Evolutionary conservation across 495 filamentous ascomycete species (phyloP), one percentile per base, ranked within the genome.

Genomic region (Hypoxylon subgilvum): DNA sequence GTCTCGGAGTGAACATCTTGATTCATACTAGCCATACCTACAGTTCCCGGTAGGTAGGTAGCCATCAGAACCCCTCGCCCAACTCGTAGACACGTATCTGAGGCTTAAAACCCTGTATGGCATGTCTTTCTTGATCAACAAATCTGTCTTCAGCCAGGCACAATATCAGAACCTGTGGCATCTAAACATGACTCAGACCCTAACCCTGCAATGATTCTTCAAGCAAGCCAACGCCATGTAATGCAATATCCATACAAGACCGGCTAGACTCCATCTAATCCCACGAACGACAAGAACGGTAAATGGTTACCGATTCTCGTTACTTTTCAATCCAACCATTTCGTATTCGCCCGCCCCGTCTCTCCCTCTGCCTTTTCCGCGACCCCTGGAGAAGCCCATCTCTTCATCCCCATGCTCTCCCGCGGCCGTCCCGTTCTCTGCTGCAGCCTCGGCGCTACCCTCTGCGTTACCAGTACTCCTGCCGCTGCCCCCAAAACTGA

Each of bases 301-400:
- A 25, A 25, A 19, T 48, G 43, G n/a, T 42, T 31, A 60, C 43
- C 49, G 49, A 23, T 36, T 35, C 18, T 49, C 52, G 25, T 62
- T 40, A 18, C 50, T 38, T 31, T 64, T 68, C 48, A 75, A 65
- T 28, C 67, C 78, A 45, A 88, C 85, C 91, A 96, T 88, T 73
- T 96, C 91, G 74, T 95, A 96, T 52, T 87, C 81, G 13, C 83
- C 86, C 1, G 77, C 83, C 4, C 79, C 84, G 72, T 86, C 86
- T 61, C 82, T 76, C 8, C 74, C 74, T 34, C 81, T 74, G 1
- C 79, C 81, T 57, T 79, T 70, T 1, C 80, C 79, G 45, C 81
- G 71, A 4, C 82, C 82, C 35, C 74, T 68, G 4, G 71, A 72
- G 54, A 78, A 77, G 1, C 82, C 81, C 57, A 76, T 73, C 44